phyloP scores from a whole-genome alignment of 2,329 filamentous ascomycete species.

The Eutypella sp. region DNA sequence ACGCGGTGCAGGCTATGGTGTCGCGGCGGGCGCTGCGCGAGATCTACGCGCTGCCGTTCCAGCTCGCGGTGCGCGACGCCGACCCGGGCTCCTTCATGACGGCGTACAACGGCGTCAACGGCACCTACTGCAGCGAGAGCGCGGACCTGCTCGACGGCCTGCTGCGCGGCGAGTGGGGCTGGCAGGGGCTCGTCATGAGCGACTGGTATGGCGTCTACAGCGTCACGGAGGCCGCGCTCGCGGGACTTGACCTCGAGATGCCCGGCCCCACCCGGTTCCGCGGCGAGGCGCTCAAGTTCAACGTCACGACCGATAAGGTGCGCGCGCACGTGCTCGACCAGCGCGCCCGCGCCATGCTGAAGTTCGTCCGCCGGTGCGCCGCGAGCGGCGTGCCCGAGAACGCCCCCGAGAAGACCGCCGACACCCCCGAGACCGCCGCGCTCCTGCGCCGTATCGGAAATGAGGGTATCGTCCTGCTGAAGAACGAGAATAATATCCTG shows the following conservation, averaged over 20 bases:
- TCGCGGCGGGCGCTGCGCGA: conserved; percentile 53
- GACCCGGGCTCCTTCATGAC: conserved; percentile 54
- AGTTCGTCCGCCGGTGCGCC: conserved; percentile 54
- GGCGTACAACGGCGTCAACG: conserved; percentile 55
- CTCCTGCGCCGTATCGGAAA: conserved; percentile 62
- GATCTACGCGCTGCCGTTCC: conserved; percentile 55
- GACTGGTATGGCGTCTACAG: conserved; percentile 57
- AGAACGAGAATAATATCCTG: conserved; percentile 62
- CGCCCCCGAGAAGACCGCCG: conserved; percentile 46
- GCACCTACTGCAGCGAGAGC: conserved; percentile 51
- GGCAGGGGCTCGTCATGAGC: conserved; percentile 53
- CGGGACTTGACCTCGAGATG: conserved; percentile 57
- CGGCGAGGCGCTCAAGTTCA: conserved; percentile 47
- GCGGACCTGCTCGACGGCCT: conserved; percentile 44
- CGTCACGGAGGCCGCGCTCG: conserved; percentile 44
- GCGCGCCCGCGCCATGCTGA: conserved; percentile 52
- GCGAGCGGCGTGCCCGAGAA: conserved; percentile 50
- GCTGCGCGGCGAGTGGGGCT: conserved; percentile 53
- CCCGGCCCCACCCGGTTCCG: conserved; percentile 49
- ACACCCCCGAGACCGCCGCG: conserved; percentile 58
- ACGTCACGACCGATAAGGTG: conserved; percentile 52
- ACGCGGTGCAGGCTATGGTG: conserved; percentile 49
- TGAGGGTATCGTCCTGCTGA: conserved; percentile 68
- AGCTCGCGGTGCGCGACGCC: conserved; percentile 48
- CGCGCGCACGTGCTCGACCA: conserved; percentile 50